Evolutionary conservation across 1,139 yeast species (phyloP).

Genomic region (Geotrichum bryndzae): DNA sequence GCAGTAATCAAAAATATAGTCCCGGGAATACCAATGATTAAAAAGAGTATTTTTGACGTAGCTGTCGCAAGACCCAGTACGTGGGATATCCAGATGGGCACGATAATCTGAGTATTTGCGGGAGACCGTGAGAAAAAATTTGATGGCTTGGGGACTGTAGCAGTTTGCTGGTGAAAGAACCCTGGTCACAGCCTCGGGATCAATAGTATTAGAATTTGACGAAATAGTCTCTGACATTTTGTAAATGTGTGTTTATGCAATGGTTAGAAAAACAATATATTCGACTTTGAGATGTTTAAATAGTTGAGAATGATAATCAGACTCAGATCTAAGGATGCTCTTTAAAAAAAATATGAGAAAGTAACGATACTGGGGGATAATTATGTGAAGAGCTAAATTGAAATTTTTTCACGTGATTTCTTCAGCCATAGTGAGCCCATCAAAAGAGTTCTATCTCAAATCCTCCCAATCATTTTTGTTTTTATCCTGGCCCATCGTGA

Average conservation of each 20-base stretch:
- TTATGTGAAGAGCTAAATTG: not conserved
- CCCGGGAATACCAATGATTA: conserved; percentile 34
- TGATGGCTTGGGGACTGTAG: conserved; percentile 24
- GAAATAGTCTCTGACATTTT: not conserved
- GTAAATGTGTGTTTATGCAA: not conserved
- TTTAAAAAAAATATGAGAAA: not conserved
- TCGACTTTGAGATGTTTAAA: not conserved
- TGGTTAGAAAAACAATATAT: not conserved
- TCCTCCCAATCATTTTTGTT: not conserved
- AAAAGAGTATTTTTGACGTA: conserved; percentile 26
- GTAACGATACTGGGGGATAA: no score
- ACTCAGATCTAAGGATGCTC: not conserved
- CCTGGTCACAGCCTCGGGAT: conserved; percentile 17
- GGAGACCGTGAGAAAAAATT: conserved; percentile 27
- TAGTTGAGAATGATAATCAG: not conserved
- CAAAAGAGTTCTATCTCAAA: not conserved
- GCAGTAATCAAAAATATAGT: conserved; percentile 30
- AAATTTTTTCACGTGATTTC: not conserved
- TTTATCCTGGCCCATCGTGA: not conserved
- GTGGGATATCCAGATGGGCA: conserved; percentile 24
- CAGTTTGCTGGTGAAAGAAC: conserved; percentile 26
- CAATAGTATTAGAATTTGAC: not conserved
- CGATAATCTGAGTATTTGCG: conserved; percentile 28
- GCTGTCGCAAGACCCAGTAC: conserved; percentile 29
- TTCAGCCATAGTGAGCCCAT: not conserved